Percentiles rank a stretch among this genome's conserved stretches.
Conservation (phyloP, 2,329 filamentous ascomycete genomes). For the Colletotrichum acutatum region DNA sequence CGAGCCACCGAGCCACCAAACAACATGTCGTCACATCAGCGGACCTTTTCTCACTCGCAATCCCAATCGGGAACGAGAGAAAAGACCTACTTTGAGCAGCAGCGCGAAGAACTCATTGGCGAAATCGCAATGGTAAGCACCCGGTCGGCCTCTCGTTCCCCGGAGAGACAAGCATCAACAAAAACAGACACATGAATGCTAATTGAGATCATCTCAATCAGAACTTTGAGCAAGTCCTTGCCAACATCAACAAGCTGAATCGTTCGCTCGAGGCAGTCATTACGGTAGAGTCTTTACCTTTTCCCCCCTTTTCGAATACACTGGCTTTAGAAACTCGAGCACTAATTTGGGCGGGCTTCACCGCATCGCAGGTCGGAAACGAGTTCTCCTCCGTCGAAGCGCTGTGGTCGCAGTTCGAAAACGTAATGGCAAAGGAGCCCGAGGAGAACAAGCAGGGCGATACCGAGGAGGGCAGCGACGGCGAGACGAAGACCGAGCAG, state of each 20-base stretch:
- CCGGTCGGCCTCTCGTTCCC: neutral
- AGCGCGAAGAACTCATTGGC: constrained; percentile 75
- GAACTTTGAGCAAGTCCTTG: constrained; percentile 89
- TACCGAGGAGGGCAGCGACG: constrained; percentile 38
- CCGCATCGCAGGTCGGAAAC: constrained; percentile 77
- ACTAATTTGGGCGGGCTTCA: neutral
- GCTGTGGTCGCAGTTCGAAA: constrained; percentile 97
- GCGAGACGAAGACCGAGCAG: constrained; percentile 42
- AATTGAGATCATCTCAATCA: constrained; percentile 43
- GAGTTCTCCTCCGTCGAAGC: constrained; percentile 98
- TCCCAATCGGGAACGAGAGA: constrained; percentile 42
- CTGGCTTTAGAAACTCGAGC: neutral
- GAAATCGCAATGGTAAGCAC: constrained; percentile 76
- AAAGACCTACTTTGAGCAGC: constrained; percentile 79
- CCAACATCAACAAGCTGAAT: constrained; percentile 96
- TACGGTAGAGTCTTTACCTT: constrained; percentile 63
- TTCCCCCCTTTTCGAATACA: no score
- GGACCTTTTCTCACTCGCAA: constrained; percentile 34
- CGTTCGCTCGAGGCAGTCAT: constrained; percentile 91
- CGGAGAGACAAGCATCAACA: neutral
- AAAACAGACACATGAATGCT: constrained; percentile 51
- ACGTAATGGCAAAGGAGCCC: constrained; percentile 84
- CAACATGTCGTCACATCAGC: constrained; percentile 35
- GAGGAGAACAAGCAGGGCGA: constrained; percentile 43
- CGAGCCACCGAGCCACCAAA: neutral